Conservation (phyloP, 768 basidiomycete genomes). For the Pisolithus sp. region DNA sequence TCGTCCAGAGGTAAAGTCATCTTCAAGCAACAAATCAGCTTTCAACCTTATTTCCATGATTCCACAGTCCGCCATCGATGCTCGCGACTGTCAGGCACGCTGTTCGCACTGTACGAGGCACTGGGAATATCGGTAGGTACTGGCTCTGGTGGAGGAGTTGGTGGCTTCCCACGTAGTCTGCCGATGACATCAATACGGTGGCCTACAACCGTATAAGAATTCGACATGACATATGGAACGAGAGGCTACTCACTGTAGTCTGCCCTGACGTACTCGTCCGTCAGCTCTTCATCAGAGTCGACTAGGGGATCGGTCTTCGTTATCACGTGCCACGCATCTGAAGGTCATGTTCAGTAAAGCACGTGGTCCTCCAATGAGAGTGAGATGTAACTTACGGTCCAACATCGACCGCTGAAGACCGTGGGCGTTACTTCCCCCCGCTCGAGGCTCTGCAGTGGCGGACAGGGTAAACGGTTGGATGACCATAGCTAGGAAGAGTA, state of each 20-base stretch:
- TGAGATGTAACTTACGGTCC: conserved; percentile 30
- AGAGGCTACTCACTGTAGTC: conserved; percentile 54
- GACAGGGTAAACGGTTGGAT: conserved; percentile 1
- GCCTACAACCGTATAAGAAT: conserved; percentile 24
- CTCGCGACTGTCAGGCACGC: conserved; percentile 19
- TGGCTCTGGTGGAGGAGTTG: conserved; percentile 38
- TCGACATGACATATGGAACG: not conserved
- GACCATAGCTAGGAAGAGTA: not conserved
- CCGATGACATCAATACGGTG: conserved; percentile 48
- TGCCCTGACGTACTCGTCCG: conserved; percentile 53
- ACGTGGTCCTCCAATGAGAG: not conserved
- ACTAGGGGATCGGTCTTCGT: conserved; percentile 56
- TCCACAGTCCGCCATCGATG: conserved; percentile 34
- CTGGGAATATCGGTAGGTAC: not conserved
- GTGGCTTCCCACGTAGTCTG: conserved; percentile 44
- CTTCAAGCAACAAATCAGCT: not conserved
- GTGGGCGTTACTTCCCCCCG: conserved; percentile 7
- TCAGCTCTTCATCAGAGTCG: conserved; percentile 69
- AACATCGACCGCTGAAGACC: conserved; percentile 38
- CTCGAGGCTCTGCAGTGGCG: conserved; percentile 13
- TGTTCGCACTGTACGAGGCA: not conserved
- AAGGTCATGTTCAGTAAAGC: not conserved
- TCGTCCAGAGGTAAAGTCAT: too few species aligned
- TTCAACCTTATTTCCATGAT: conserved; percentile 25
- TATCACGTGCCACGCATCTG: conserved; percentile 72